Evolutionary conservation across 768 basidiomycete species (phyloP), one percentile per base, ranked within the genome.

Genomic region (Sutorius australiensis): DNA sequence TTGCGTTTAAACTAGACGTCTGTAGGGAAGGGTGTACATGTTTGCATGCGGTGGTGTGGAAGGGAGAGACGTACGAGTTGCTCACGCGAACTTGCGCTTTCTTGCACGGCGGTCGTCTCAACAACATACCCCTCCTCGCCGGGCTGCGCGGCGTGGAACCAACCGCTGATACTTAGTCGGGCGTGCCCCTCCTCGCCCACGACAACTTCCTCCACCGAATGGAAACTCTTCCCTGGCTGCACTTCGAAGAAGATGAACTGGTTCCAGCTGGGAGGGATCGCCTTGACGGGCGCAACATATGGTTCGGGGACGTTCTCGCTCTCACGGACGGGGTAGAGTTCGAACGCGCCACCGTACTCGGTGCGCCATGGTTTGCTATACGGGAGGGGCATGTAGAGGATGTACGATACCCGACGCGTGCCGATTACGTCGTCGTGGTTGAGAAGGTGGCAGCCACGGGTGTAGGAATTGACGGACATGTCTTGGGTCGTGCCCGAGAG

Each of bases 351-450:
- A 32, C 95, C 95, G 84, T 89, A 97, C 55, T 89, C 86, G 40
- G 82, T 79, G 65, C 87, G 80, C 95, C 95, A 98, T 42, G 82
- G 76, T 54, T 83, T 76, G 62, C 79, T 80, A 67, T 77, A 72
- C 27, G 87, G 86, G 57, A 87, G 78, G 17, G 95, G 95, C 80
- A 98, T 89, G 73, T 98, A 98, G 45, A 98, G 84, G 72, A 98
- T 95, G 75, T 95, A 98, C 1, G 92, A 95, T 48, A 98, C 89
- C 38, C 92, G 83, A 24, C 95, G 87, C 8, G 92, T 82, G 55
- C 93, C 93, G 65, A 98, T 98, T 24, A 95, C 95, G 69, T 98
- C 95, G 83, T 98, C 95, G 76, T 98, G 95, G 70, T 95, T 92
- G 63, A 98, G 84, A 10, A 98, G 81, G 72, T 98, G 94, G 68